These are phyloP conservation scores for Beauveria bassiana DNA, from an alignment of 2,329 filamentous ascomycete species.

Conservation along the genomic window DNA sequence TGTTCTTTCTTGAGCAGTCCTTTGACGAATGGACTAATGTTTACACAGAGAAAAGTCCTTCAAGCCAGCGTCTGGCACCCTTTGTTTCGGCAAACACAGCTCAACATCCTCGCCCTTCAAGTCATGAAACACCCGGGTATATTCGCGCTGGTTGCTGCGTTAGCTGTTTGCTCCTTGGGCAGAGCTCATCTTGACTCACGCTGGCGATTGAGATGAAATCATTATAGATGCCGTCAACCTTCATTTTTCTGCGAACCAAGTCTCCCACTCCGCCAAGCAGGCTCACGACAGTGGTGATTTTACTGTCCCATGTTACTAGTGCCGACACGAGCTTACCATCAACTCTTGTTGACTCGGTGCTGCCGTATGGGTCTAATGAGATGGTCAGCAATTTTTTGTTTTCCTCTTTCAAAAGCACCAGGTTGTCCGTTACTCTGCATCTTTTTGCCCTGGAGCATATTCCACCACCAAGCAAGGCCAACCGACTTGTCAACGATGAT, in stretches of 20 bases:
- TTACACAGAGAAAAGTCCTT: constrained; percentile 20
- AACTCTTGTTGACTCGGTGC: constrained; percentile 31
- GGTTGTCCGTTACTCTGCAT: constrained; percentile 31
- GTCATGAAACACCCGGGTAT: constrained; percentile 21
- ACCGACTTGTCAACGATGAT: constrained; percentile 30
- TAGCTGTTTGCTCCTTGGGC: not conserved
- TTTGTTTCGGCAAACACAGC: constrained; percentile 20
- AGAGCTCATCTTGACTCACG: constrained; percentile 12
- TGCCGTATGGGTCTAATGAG: constrained; percentile 29
- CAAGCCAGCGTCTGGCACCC: constrained; percentile 19
- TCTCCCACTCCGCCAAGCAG: constrained; percentile 31
- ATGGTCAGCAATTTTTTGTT: not conserved
- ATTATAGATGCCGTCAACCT: constrained; percentile 28
- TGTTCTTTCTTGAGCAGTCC: no score
- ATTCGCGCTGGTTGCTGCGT: constrained; percentile 19
- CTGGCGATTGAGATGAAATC: constrained; percentile 27
- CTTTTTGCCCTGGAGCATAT: constrained; percentile 33
- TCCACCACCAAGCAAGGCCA: constrained; percentile 35
- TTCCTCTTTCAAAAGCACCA: not conserved
- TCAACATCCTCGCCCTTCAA: constrained; percentile 23
- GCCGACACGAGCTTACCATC: constrained; percentile 32
- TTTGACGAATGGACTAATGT: not conserved
- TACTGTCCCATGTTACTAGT: constrained; percentile 36
- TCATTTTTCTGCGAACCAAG: constrained; percentile 30
- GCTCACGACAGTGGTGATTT: constrained; percentile 32